Evolutionary conservation across 768 basidiomycete genomes (phyloP), one percentile per base, ranked within the genome.

Genomic region (Psilocybe subaeruginosa): DNA sequence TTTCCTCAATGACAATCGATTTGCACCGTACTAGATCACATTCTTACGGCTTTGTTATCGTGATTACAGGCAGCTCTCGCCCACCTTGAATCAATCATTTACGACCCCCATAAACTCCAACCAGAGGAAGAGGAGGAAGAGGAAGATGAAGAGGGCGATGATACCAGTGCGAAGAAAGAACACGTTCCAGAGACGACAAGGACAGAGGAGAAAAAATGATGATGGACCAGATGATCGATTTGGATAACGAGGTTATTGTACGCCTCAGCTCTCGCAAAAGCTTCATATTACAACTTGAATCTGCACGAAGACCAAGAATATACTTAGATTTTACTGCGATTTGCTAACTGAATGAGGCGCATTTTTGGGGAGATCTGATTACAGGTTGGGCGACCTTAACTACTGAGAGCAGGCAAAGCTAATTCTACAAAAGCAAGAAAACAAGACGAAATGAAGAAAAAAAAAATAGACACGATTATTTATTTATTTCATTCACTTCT

Each of bases 21-120:
- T 80, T 77, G 79, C 85, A 60, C 94, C 94, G 68, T 96, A 96
- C 86, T 96, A 91, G 90, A 84, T 75, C 69, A 68, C 60, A 61
- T 65, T 70, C 65, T 71, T 72, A 65, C 66, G 60, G 59, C 67
- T 58, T 62, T 33, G 29, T 16, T 59, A 41, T 59, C 39, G 45
- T 55, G 59, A 23, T 45, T 64, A 66, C 77, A 94, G 92, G 93
- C 90, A 51, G 90, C 92, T 23, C 87, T 94, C 60, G 88, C 82
- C 14, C 85, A 94, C 75, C 81, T 95, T 61, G 92, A 95, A 71
- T 90, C 88, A 55, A 91, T 95, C 77, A 90, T 93, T 59, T 74
- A 86, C 72, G 77, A 93, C 75, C 80, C 82, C 2, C 66, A 68
- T 52, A 59, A 68, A 3, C 62, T 72, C 14, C 60, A 56, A 54